phyloP scores from a whole-genome alignment of 2,329 filamentous ascomycete species.

The Ophiostoma novo-ulmi region DNA sequence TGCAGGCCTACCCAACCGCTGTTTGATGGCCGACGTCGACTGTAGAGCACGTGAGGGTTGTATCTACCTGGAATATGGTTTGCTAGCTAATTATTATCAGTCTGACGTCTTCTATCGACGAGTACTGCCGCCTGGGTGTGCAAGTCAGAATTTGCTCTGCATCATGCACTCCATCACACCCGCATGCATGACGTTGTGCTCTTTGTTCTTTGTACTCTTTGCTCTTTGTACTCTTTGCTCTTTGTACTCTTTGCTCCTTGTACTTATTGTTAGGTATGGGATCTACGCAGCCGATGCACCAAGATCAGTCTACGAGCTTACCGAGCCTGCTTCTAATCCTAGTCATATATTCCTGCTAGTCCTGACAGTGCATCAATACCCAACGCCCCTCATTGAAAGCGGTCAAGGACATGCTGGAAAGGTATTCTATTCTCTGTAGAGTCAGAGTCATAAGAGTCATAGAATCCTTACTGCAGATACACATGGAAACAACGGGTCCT shows the following conservation, averaged over 20 bases:
- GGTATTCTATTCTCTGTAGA: not conserved
- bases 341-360: not conserved
- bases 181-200: slow-evolving; percentile 3
- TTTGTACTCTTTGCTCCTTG: too few relatives aligned
- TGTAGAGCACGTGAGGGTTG: not conserved
- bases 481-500: slow-evolving; percentile 3
- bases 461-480: not conserved
- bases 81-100: not conserved
- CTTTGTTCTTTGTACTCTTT: too few relatives aligned
- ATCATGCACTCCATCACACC: slow-evolving; percentile 10
- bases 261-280: not conserved
- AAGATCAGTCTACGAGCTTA: not conserved
- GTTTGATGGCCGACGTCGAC: not conserved
- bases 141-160: slow-evolving; percentile 14
- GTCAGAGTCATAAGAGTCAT: not conserved
- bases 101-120: too few relatives aligned
- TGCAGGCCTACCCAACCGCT: not conserved
- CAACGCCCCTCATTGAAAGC: slow-evolving; percentile 1
- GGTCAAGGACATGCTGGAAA: not conserved
- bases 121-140: not conserved
- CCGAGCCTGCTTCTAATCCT: not conserved
- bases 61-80: too few relatives aligned
- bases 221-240: too few relatives aligned
- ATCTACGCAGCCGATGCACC: not conserved
- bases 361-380: not conserved